phyloP scores from a whole-genome alignment of 345 rosid genomes.

The Streptanthus diversifolius region DNA sequence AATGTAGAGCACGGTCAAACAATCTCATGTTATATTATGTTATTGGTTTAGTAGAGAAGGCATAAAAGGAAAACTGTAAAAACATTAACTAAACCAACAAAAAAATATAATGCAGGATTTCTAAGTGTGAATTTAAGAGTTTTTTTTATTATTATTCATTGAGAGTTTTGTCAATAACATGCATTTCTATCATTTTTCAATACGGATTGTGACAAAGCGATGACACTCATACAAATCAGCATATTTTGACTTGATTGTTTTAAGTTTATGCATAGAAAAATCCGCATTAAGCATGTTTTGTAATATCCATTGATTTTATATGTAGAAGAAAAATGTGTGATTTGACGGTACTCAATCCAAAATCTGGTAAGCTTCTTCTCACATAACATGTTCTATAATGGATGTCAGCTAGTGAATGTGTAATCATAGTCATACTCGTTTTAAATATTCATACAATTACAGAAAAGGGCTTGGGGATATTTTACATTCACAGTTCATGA shows the following conservation, averaged over 20 bases:
- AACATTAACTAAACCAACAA: neutral
- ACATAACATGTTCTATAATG: neutral
- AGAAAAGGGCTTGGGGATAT: neutral
- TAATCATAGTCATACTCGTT: neutral
- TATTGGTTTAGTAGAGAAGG: neutral
- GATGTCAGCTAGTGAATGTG: slow-evolving; percentile 20
- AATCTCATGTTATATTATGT: neutral
- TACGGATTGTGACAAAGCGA: neutral
- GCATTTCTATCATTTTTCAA: neutral
- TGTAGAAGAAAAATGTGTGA: neutral
- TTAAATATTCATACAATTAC: neutral
- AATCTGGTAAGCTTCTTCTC: neutral
- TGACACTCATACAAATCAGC: neutral
- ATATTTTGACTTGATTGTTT: neutral
- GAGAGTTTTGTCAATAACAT: neutral
- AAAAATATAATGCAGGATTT: neutral
- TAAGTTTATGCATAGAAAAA: neutral
- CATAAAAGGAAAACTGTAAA: neutral
- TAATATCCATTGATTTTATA: neutral
- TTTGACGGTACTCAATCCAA: neutral
- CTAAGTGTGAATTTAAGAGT: neutral
- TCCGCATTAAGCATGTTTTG: neutral
- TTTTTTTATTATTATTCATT: neutral
- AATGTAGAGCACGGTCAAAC: neutral
- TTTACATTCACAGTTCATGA: slow-evolving; percentile 13